Evolutionary conservation across 768 basidiomycete genomes (phyloP).

Genomic region (Obba rivulosa): DNA sequence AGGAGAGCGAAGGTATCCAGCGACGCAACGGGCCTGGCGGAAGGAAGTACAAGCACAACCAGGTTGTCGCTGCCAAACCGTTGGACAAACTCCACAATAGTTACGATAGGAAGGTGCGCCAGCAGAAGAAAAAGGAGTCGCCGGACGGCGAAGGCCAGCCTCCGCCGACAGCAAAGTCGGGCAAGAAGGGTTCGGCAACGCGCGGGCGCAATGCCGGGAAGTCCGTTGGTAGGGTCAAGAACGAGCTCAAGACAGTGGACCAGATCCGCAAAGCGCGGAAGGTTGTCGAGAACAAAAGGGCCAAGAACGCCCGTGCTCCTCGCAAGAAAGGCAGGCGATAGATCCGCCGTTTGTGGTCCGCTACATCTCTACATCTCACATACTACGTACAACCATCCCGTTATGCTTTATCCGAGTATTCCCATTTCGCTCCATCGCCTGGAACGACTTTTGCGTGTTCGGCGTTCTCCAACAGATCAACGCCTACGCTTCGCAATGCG

Average conservation of each 20-base stretch:
- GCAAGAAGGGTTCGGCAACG: conserved; percentile 30
- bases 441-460: conserved; percentile 43
- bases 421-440: conserved; percentile 75
- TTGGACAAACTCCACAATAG: conserved; percentile 67
- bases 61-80: conserved; percentile 59
- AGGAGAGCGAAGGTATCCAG: conserved; percentile 44
- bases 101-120: conserved; percentile 70
- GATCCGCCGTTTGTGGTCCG: not conserved
- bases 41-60: conserved; percentile 71
- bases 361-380: not conserved
- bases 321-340: conserved; percentile 39
- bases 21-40: conserved; percentile 33
- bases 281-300: conserved; percentile 55
- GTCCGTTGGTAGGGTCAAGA: conserved; percentile 60
- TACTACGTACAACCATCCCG: not conserved
- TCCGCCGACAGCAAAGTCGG: conserved; percentile 18
- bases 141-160: conserved; percentile 17
- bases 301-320: conserved; percentile 77
- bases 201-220: conserved; percentile 53
- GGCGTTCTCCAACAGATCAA: conserved; percentile 66
- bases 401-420: conserved; percentile 47
- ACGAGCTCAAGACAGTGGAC: conserved; percentile 80
- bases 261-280: conserved; percentile 81
- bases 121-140: conserved; percentile 51
- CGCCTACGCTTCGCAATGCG: conserved; percentile 75